Base-by-base conservation (phyloP, 768 basidiomycete species). In the Hygrocybe coccinea region DNA sequence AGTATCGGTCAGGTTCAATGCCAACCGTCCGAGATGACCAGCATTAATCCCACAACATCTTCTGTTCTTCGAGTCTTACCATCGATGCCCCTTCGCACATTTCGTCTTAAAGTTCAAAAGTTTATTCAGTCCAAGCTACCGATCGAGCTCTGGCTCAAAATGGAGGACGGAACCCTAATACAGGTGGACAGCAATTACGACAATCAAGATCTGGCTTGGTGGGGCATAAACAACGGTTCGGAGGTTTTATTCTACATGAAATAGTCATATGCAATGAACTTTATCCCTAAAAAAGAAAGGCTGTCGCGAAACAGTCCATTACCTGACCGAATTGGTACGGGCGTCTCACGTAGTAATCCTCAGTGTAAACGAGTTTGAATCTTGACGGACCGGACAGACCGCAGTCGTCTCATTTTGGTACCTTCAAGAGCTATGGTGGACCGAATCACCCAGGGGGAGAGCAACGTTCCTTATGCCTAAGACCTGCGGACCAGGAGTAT, bases 31-130 rank as follows among this genome's bases (percentile, higher is more conserved):
- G 53, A n/a, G 50, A 54, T 36, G 34, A 62, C 55, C 48, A 57
- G 51, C 57, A 62, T 57, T 9, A 55, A 62, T 17, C 55, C 64
- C 17, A 60, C 68, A 43, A 5, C 37, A 10, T 25, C 60, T 62
- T 47, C 64, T 37, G 57, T 64, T 17, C 58, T 90, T 15, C 82
- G 78, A 34, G 80, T 85, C 0, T 74, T 93, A 14, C 83, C 85
- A 43, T 83, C 78, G 2, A 89, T 91, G 86, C 72, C 81, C 14
- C 64, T 91, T 21, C 79, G 78, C 38, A 68, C 74, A n/a, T 74
- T 93, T 54, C 80, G 85, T 47, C 67, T 79, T 54, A 92, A 89
- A 64, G 64, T 85, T 44, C 71, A 76, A 38, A 91, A 88, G 64
- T 65, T 71, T 3, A 38, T 74, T 58, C 76, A 69, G 56, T 64